A percentile compares a stretch with the other conserved stretches of the same genome.
These are phyloP conservation scores for Phyllosticta capitalensis DNA, from an alignment of 2,329 filamentous ascomycete species.

Conservation along the genomic window DNA sequence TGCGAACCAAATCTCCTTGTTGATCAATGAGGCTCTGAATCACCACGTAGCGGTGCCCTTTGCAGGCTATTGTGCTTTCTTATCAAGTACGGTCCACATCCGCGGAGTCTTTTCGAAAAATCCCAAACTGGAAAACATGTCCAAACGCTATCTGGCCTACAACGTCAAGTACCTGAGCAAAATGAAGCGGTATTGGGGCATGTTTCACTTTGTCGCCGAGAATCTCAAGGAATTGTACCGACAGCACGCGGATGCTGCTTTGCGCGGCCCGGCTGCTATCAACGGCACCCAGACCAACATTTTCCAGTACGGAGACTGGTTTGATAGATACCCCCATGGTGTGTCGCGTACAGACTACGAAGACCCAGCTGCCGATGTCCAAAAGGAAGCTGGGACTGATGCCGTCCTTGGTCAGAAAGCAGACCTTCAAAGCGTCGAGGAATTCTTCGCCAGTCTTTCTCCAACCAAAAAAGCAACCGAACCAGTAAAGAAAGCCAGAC, in stretches of 20 bases:
- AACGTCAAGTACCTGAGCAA: constrained; percentile 86
- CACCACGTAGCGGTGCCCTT: constrained; percentile 83
- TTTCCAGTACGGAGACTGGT: constrained; percentile 97
- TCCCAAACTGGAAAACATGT: constrained; percentile 59
- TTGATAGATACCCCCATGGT: constrained; percentile 86
- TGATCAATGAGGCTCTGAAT: constrained; percentile 71
- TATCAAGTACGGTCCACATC: constrained; percentile 89
- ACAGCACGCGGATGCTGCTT: constrained; percentile 70
- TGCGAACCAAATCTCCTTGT: constrained; percentile 74
- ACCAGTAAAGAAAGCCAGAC: constrained; percentile 16
- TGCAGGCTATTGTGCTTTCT: constrained; percentile 87
- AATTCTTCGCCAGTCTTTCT: constrained; percentile 78
- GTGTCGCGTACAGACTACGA: constrained; percentile 77
- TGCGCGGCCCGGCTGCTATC: constrained; percentile 48
- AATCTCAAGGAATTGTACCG: constrained; percentile 84
- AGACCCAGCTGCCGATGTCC: constrained; percentile 57
- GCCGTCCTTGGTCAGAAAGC: constrained; percentile 81
- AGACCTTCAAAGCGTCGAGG: constrained; percentile 86
- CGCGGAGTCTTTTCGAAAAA: constrained; percentile 86
- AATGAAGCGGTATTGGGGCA: constrained; percentile 97
- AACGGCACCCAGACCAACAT: constrained; percentile 37
- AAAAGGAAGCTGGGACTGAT: constrained; percentile 73
- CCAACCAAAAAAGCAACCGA: constrained; percentile 41
- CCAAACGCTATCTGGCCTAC: constrained; percentile 73
- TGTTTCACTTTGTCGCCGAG: constrained; percentile 95